Base-by-base conservation (phyloP, 345 rosid species). In the Cardamine chenopodiifolia region DNA sequence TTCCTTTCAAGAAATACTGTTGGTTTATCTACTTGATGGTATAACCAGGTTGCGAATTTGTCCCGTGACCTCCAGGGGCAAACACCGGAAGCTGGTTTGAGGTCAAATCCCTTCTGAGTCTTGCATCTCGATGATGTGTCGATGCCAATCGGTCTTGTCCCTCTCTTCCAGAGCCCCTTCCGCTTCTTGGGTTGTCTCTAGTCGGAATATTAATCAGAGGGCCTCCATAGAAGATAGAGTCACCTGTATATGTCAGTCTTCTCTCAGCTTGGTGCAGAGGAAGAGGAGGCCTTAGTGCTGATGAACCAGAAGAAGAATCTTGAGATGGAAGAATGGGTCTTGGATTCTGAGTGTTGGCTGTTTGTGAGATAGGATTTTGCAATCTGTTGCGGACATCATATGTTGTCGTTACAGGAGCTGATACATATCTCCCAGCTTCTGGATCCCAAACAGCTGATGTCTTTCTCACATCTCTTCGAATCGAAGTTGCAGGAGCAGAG, bases 81-180 rank as follows among this genome's bases (percentile, higher is more conserved):
- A 93, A 93, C 52, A 93, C 97, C 0, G 97, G 97, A 65, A 93
- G 92, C 82, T 93, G 96, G 83, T 88, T 84, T 17, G 97, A 89
- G 52, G 81, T 80, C 5, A 89, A 85, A 76, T 91, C 92, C 79
- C 97, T 82, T 85, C 83, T 86, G 74, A 88, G 79, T 79, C 98
- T 86, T 47, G 94, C 80, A 35, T 91, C 97, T 20, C 82, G 83
- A 6, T 85, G 88, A 64, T 85, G 56, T 80, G 87, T 82, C 49
- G 84, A 80, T 19, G 71, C 82, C 58, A 78, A 13, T 76, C 93
- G 85, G 31, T 88, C 90, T 29, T 77, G 91, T 54, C 80, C 83
- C 60, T 90, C 94, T 63, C 85, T 79, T 62, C 71, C 83, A 1
- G 57, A 82, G 54, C 77, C 75, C 72, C 79, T 80, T 32, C 86